phyloP scores from a whole-genome alignment of 2,329 filamentous ascomycete species.

The Sporothrix curviconia region DNA sequence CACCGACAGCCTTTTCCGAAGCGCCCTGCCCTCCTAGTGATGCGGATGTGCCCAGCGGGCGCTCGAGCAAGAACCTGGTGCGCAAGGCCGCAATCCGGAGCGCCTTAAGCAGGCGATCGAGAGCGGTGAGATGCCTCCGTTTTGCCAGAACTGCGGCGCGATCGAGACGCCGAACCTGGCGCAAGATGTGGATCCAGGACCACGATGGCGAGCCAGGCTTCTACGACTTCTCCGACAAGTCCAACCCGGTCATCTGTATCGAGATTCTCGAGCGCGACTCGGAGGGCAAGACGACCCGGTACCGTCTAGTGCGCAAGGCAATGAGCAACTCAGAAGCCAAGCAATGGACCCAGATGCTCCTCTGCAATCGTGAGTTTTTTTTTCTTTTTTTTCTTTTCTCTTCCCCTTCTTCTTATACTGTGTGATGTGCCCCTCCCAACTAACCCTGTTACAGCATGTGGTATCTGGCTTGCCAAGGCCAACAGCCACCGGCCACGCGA shows the following conservation, averaged over 20 bases:
- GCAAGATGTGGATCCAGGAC: conserved; percentile 81
- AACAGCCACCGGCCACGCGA: conserved; percentile 76
- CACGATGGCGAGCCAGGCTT: conserved; percentile 62
- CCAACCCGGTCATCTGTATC: conserved; percentile 68
- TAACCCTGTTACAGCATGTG: conserved; percentile 58
- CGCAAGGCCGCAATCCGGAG: conserved; percentile 58
- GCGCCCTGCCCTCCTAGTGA: conserved; percentile 40
- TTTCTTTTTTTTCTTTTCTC: background rate
- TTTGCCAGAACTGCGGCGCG: conserved; percentile 85
- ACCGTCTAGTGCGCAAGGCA: conserved; percentile 73
- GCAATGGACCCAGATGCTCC: conserved; percentile 61
- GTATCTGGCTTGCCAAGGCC: conserved; percentile 88
- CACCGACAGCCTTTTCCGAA: conserved; percentile 31
- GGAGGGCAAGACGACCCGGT: conserved; percentile 55
- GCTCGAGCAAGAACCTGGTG: conserved; percentile 57
- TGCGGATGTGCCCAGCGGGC: conserved; percentile 31
- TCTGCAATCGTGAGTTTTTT: conserved; percentile 74
- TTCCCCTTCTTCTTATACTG: background rate
- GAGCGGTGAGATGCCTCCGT: conserved; percentile 80
- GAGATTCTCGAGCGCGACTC: conserved; percentile 58
- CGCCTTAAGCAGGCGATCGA: conserved; percentile 58
- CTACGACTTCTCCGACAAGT: conserved; percentile 65
- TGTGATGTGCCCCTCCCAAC: background rate
- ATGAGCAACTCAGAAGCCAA: conserved; percentile 55
- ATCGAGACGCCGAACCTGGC: conserved; percentile 96